Conservation (phyloP, 2,329 filamentous ascomycete species). For the Colletotrichum neosansevieriae region DNA sequence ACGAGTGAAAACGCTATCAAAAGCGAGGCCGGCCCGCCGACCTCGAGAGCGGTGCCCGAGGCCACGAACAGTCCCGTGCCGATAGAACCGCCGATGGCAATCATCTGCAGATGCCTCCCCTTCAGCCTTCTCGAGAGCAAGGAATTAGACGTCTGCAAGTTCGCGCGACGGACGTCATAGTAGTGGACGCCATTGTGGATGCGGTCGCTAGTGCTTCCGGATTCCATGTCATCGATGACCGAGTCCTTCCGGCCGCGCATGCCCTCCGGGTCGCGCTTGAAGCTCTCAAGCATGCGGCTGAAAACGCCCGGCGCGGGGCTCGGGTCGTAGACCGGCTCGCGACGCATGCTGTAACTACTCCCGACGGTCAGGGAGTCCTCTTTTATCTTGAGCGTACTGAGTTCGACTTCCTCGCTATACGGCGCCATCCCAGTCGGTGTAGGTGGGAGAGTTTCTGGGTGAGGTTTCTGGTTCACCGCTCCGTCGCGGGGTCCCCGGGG, state of each 20-base stretch:
- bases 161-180: constrained; percentile 68
- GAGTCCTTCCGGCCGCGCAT: constrained; percentile 60
- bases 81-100: constrained; percentile 94
- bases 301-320: constrained; percentile 49
- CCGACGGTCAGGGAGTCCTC: constrained; percentile 67
- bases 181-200: constrained; percentile 59
- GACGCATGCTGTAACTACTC: constrained; percentile 65
- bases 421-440: constrained; percentile 49
- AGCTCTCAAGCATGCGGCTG: constrained; percentile 68
- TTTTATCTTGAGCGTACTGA: constrained; percentile 69
- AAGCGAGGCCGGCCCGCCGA: constrained; percentile 82
- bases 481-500: background rate
- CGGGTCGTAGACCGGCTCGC: constrained; percentile 61
- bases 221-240: constrained; percentile 46
- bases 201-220: constrained; percentile 43
- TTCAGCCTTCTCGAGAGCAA: constrained; percentile 83
- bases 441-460: constrained; percentile 9
- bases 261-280: constrained; percentile 70
- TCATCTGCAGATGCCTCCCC: constrained; percentile 93
- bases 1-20: constrained; percentile 84
- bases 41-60: constrained; percentile 77
- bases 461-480: background rate
- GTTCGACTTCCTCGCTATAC: constrained; percentile 59
- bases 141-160: constrained; percentile 81
- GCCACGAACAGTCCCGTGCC: constrained; percentile 91